These are phyloP conservation scores for Cladorrhinum samala DNA, from an alignment of 495 filamentous ascomycete species.

Conservation along the genomic window DNA sequence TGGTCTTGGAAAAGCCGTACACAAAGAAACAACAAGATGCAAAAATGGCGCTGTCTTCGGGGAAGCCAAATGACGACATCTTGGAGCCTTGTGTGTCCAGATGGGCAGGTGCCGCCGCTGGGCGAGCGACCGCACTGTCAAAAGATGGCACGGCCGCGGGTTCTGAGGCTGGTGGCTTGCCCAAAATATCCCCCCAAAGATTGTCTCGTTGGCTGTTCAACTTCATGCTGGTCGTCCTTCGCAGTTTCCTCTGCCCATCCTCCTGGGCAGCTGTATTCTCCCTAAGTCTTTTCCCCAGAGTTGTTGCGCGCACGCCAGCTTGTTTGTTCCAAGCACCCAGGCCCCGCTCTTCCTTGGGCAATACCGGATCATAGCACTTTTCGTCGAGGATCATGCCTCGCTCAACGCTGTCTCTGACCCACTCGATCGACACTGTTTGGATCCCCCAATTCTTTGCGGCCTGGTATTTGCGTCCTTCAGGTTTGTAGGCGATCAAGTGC, in stretches of 20 bases:
- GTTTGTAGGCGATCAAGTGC: slow-evolving; percentile 73
- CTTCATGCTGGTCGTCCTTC: slow-evolving; percentile 73
- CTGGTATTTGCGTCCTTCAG: slow-evolving; percentile 81
- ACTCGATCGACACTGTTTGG: slow-evolving; percentile 70
- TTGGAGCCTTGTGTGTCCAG: slow-evolving; percentile 21
- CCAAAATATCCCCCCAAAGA: slow-evolving; percentile 85
- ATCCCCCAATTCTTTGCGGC: slow-evolving; percentile 76
- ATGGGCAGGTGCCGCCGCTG: slow-evolving; percentile 8
- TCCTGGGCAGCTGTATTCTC: slow-evolving; percentile 26
- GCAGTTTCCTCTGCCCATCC: slow-evolving; percentile 61
- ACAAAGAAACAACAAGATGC: slow-evolving; percentile 55
- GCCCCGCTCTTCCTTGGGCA: slow-evolving; percentile 65
- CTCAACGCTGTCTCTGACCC: slow-evolving; percentile 77
- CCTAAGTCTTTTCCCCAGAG: slow-evolving; percentile 34
- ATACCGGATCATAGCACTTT: slow-evolving; percentile 64
- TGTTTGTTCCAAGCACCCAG: slow-evolving; percentile 68
- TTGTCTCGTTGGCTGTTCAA: slow-evolving; percentile 70
- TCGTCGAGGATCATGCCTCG: slow-evolving; percentile 94
- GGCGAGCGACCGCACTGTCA: background rate
- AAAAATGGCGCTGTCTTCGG: slow-evolving; percentile 37
- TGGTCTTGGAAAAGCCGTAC: slow-evolving; percentile 51
- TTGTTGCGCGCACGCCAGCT: slow-evolving; percentile 24
- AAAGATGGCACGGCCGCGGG: slow-evolving; percentile 4
- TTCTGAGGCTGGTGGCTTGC: slow-evolving; percentile 14
- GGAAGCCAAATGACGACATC: slow-evolving; percentile 25